Evolutionary conservation across 805 yeast genomes (phyloP).

Genomic region (Candida tammaniensis): DNA sequence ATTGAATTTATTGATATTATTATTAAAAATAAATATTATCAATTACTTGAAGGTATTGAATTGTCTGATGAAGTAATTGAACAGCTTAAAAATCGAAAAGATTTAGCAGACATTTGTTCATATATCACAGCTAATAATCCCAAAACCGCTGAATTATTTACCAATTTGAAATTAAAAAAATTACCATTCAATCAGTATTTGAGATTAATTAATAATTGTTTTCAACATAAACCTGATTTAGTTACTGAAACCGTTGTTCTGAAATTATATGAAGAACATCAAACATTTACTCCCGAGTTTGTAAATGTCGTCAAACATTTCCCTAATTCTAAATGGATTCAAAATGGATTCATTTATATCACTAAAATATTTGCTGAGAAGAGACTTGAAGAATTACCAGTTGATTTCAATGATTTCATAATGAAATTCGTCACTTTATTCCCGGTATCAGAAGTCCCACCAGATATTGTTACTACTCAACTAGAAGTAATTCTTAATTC

Average conservation of each 20-base stretch:
- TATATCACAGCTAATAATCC: slow-evolving; percentile 2
- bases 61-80: slow-evolving; percentile 8
- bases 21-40: slow-evolving; percentile 1
- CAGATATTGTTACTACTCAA: slow-evolving; percentile 55
- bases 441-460: slow-evolving; percentile 15
- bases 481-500: slow-evolving; percentile 55
- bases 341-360: slow-evolving; percentile 55
- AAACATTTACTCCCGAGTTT: background rate
- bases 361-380: slow-evolving; percentile 64
- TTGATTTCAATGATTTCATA: slow-evolving; percentile 1
- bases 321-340: slow-evolving; percentile 45
- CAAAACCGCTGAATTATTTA: background rate
- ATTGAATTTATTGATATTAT: slow-evolving; percentile 4
- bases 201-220: slow-evolving; percentile 5
- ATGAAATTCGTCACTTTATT: background rate
- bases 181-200: background rate
- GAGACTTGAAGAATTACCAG: slow-evolving; percentile 1
- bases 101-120: background rate
- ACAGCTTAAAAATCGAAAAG: background rate
- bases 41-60: slow-evolving; percentile 8
- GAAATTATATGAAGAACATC: background rate
- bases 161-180: background rate
- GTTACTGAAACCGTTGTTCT: background rate
- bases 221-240: slow-evolving; percentile 1
- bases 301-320: slow-evolving; percentile 8